Base-by-base conservation (phyloP, 2,329 filamentous ascomycete genomes). In the Rutstroemia sp. region DNA sequence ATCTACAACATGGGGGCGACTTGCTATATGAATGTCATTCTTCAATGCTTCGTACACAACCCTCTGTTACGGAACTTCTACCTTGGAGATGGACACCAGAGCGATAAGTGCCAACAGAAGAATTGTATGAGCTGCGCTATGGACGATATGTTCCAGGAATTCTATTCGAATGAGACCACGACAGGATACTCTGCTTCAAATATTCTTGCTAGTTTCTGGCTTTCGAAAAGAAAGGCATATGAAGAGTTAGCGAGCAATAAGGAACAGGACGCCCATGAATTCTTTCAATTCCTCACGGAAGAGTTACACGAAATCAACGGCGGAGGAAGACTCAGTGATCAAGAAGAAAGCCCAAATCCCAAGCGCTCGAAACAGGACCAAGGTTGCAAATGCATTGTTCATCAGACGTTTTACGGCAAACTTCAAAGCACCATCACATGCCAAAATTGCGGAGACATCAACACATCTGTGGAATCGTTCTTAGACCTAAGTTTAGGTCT, bases 1-100 rank as follows among this genome's bases (percentile, higher is more conserved):
- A 87, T 99, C 59, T 96, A 95, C 73, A 99, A 97, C 68, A 92
- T 96, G 70, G 94, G 92, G n/a, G 91, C 95, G 57, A 97, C 94
- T 10, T 99, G 92, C 75, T 99, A 96, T 73, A 92, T 97, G 79
- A 95, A 94, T 65, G 92, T 96, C 30, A 91, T 97, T 48, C 78
- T 99, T 16, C 94, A 97, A 71, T 91, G 88, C 56, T 84, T 99
- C 64, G 81, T 97, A 54, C 92, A 96, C 74, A 96, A 97, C 68
- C 92, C 92, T 0, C 80, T 96, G 46, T 80, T 99, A 30, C 85
- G 89, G 58, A 92, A 92, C 64, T 97, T 89, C 72, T 97, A 96
- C 70, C 84, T 99, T 5, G 86, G 88, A 42, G 92, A 96, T 69
- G 90, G 92, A 0, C 92, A 99, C 71, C 86, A 87, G 65, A 86